Conservation (phyloP, 2,329 filamentous ascomycete species). For the Escovopsis weberi region DNA sequence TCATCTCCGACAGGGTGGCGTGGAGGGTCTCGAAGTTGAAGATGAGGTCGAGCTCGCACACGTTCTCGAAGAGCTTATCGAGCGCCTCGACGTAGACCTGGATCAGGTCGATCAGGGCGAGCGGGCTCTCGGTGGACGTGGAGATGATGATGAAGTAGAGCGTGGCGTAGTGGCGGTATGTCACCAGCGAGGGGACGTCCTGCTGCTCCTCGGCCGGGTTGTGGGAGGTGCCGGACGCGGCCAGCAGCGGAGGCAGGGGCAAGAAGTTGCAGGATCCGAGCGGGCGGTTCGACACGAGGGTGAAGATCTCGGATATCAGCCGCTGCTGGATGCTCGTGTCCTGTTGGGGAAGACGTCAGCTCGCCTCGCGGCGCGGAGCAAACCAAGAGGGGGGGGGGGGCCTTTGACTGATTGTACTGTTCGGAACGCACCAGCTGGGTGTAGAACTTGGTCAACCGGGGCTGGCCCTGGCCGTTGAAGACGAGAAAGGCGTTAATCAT, state of each 20-base stretch:
- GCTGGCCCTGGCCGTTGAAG: slow-evolving; percentile 97
- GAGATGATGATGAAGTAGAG: slow-evolving; percentile 98
- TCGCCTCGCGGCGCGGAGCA: background rate
- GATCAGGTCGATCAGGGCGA: slow-evolving; percentile 90
- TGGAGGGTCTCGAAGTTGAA: slow-evolving; percentile 98
- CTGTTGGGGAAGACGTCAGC: slow-evolving; percentile 29
- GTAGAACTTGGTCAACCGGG: slow-evolving; percentile 95
- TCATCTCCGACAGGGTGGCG: slow-evolving; percentile 82
- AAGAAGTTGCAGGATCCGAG: slow-evolving; percentile 95
- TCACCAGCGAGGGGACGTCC: slow-evolving; percentile 87
- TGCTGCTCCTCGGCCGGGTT: slow-evolving; percentile 57
- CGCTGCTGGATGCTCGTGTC: slow-evolving; percentile 96
- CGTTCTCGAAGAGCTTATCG: slow-evolving; percentile 92
- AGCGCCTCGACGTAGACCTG: slow-evolving; percentile 96
- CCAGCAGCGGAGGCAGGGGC: slow-evolving; percentile 55
- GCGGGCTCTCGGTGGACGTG: slow-evolving; percentile 87
- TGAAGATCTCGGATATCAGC: slow-evolving; percentile 93
- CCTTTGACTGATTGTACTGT: too few relatives aligned
- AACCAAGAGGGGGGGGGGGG: background rate
- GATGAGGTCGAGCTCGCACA: slow-evolving; percentile 95
- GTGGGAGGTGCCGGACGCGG: slow-evolving; percentile 46
- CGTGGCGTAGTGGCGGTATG: slow-evolving; percentile 95
- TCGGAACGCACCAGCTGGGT: slow-evolving; percentile 63
- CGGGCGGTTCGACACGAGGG: slow-evolving; percentile 81
- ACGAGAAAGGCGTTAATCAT: slow-evolving; percentile 99